These are phyloP conservation scores for Kluyveromyces nonfermentans DNA, from an alignment of 805 yeast genomes.

Conservation along the genomic window DNA sequence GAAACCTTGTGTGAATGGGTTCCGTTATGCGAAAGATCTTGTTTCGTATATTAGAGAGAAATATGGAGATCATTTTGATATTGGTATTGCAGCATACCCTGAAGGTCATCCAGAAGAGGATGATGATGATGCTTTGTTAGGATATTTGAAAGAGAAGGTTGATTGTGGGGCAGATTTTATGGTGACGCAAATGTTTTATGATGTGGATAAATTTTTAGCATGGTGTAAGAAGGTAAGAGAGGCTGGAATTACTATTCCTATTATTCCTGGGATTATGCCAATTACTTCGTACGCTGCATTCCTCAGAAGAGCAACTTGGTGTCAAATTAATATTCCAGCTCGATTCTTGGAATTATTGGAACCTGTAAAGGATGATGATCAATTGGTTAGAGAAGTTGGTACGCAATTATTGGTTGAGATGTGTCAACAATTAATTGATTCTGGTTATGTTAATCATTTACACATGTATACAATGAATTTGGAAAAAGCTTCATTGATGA, in stretches of 20 bases:
- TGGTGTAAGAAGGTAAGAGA: conserved; percentile 74
- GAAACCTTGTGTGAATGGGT: conserved; percentile 59
- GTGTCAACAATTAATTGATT: conserved; percentile 64
- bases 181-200: conserved; percentile 96
- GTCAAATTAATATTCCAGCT: conserved; percentile 71
- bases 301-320: conserved; percentile 91
- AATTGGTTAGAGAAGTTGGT: conserved; percentile 76
- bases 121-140: conserved; percentile 42
- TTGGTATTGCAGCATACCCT: conserved; percentile 96
- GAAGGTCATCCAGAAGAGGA: conserved; percentile 93
- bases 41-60: conserved; percentile 61
- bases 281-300: conserved; percentile 92
- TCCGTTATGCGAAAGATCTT: conserved; percentile 80
- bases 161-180: conserved; percentile 93
- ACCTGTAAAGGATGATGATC: conserved; percentile 85
- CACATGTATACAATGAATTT: conserved; percentile 97
- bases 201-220: conserved; percentile 67
- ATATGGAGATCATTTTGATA: conserved; percentile 84
- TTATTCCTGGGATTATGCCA: conserved; percentile 98
- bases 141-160: conserved; percentile 72
- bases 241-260: conserved; percentile 71
- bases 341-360: conserved; percentile 61
- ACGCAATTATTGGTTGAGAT: conserved; percentile 71
- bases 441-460: conserved; percentile 71
- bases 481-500: conserved; percentile 84